Evolutionary conservation across 1,139 yeast genomes (phyloP), one percentile per base, ranked within the genome.

Genomic region (Hansenula sp.): DNA sequence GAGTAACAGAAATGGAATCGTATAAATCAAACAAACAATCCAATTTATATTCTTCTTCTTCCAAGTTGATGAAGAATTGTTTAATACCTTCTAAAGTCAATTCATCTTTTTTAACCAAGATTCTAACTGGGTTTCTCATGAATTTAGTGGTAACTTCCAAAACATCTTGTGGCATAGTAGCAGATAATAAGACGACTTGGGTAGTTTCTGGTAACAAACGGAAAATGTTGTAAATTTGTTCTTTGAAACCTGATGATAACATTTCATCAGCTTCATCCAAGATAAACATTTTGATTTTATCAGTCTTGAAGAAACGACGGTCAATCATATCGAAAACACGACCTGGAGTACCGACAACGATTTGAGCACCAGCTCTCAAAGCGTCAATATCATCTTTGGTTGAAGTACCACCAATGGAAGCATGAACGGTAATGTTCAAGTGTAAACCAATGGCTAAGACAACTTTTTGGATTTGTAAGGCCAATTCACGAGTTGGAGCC

Each of bases 261-360:
- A 93, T 84, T 78, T 91, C 97, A 79, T 93, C 99, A 67, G 99
- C 99, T 78, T 93, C 99, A 77, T 93, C 99, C 71, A 93, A 81
- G 68, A 93, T 87, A 76, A 93, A 86, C 97, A 93, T 91, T 79
- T 90, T 89, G 68, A 93, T 77, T 71, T 84, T 79, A 63, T 87
- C 85, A 60, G 97, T 89, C 72, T 79, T 84, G 74, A 93, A 84
- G 74, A 77, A 79, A 70, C 96, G 84, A 72, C 97, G 84, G 72
- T 88, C 90, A 68, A 93, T 93, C 96, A 93, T 91, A 72, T 93
- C 98, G 70, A 72, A 84, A 59, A 93, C 97, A 79, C 99, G 89
- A 72, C 99, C 99, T 70, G 99, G 99, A 61, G 99, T 93, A 76
- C 99, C 99, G 57, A 91, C 96, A 60, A 93, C 96, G 54, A 93